Evolutionary conservation across 768 basidiomycete species (phyloP).

Genomic region (Tricholoma saponaceum): DNA sequence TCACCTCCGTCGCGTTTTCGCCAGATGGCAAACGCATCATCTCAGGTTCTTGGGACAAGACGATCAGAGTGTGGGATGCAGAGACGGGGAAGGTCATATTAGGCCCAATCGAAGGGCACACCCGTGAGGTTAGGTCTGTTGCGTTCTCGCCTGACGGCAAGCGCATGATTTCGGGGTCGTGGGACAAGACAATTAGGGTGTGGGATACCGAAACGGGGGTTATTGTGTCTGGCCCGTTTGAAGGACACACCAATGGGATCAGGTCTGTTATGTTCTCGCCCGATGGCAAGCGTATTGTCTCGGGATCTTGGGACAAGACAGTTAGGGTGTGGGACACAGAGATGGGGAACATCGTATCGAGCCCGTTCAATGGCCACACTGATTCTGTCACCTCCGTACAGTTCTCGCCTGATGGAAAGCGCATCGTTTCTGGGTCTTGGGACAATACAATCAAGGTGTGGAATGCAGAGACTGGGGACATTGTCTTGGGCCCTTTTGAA

Average conservation of each 20-base stretch:
- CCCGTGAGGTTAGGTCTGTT: background rate
- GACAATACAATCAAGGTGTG: background rate
- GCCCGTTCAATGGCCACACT: background rate
- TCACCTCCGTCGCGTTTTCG: background rate
- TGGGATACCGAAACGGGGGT: background rate
- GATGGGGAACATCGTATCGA: background rate
- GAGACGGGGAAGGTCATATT: background rate
- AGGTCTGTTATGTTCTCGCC: background rate
- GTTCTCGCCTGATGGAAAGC: background rate
- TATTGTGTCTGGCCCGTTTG: background rate
- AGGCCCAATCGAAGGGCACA: background rate
- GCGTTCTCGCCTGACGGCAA: background rate
- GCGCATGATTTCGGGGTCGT: background rate
- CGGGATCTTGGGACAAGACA: background rate
- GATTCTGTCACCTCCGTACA: background rate
- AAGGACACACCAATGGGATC: background rate
- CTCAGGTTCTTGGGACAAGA: background rate
- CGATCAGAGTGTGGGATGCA: background rate
- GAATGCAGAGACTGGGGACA: background rate
- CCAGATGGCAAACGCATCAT: background rate
- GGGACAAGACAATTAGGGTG: background rate
- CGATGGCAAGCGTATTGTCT: background rate
- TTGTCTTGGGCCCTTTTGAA: background rate
- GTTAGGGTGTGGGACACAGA: background rate
- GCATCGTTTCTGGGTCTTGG: background rate